Percentiles rank a stretch among this genome's conserved stretches.
These are phyloP conservation scores for Russula abietina DNA, from an alignment of 768 basidiomycete species.

Conservation along the genomic window DNA sequence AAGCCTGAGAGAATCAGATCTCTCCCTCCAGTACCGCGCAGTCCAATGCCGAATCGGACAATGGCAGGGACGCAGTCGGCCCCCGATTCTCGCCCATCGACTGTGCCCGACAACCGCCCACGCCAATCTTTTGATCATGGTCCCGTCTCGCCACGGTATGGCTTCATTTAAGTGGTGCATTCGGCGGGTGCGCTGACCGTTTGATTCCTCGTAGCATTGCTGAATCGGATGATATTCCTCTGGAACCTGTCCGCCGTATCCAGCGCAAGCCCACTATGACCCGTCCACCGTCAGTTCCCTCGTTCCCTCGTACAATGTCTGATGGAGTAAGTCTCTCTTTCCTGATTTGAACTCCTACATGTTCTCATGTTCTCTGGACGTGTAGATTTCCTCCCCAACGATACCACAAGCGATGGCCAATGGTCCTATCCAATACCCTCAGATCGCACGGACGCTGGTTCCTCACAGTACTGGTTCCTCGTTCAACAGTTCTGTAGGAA, in stretches of 20 bases:
- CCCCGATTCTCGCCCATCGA: conserved; percentile 27
- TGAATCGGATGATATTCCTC: conserved; percentile 14
- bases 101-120: conserved; percentile 9
- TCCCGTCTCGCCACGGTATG: conserved; percentile 40
- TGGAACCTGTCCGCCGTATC: conserved; percentile 22
- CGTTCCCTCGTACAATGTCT: conserved; percentile 19
- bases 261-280: conserved; percentile 24
- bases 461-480: conserved; percentile 38
- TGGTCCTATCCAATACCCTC: conserved; percentile 51
- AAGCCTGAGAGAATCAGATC: conserved; percentile 9
- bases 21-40: conserved; percentile 14
- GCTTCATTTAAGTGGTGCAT: background rate
- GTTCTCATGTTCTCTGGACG: background rate
- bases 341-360: background rate
- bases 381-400: conserved; percentile 35
- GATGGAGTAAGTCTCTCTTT: conserved; percentile 26
- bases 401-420: conserved; percentile 34
- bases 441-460: conserved; percentile 38
- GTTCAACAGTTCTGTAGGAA: conserved; percentile 37
- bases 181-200: background rate
- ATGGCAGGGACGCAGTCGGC: conserved; percentile 20
- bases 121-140: conserved; percentile 39
- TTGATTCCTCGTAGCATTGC: conserved; percentile 18
- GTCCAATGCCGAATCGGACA: conserved; percentile 16
- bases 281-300: conserved; percentile 20